These are phyloP conservation scores for Nematocida displodere DNA, from an alignment of 371 early-diverging fungal species.

Conservation along the genomic window DNA sequence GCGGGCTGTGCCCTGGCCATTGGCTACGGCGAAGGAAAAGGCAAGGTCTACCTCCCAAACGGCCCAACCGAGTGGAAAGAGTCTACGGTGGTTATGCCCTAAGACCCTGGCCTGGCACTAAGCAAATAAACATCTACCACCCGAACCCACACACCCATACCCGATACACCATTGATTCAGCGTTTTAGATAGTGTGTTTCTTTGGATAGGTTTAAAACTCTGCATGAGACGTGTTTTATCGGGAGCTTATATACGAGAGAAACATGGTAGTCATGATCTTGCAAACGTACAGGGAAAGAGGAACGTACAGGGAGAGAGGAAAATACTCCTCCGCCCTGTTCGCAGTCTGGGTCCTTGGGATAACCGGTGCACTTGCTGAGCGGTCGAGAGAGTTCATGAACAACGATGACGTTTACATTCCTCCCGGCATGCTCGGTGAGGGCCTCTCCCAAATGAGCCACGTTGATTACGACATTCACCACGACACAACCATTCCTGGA, in stretches of 20 bases:
- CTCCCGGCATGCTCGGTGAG: no score
- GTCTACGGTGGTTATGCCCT: slow-evolving; percentile 16
- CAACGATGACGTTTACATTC: no score
- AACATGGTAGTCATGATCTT: neutral
- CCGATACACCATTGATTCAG: neutral
- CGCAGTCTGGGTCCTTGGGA: neutral
- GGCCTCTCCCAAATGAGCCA: no score
- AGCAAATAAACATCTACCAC: no score
- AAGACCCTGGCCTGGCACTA: no score
- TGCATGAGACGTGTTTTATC: slow-evolving; percentile 24
- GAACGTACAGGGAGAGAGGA: no score
- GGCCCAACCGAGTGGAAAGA: slow-evolving; percentile 57
- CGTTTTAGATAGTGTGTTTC: neutral
- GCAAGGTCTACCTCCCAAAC: slow-evolving; percentile 59
- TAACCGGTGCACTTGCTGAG: no score
- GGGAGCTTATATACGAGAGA: slow-evolving; percentile 27
- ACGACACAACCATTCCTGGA: slow-evolving; percentile 4
- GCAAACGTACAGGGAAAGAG: slow-evolving; percentile 11
- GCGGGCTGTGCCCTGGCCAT: slow-evolving; percentile 62
- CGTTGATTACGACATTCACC: neutral
- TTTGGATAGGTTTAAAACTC: slow-evolving; percentile 24
- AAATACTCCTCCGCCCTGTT: neutral
- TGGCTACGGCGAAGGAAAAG: slow-evolving; percentile 57
- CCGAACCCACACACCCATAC: no score
- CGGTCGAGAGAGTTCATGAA: no score